phyloP scores from a whole-genome alignment of 805 yeast genomes.

The Starmerella bacillaris region DNA sequence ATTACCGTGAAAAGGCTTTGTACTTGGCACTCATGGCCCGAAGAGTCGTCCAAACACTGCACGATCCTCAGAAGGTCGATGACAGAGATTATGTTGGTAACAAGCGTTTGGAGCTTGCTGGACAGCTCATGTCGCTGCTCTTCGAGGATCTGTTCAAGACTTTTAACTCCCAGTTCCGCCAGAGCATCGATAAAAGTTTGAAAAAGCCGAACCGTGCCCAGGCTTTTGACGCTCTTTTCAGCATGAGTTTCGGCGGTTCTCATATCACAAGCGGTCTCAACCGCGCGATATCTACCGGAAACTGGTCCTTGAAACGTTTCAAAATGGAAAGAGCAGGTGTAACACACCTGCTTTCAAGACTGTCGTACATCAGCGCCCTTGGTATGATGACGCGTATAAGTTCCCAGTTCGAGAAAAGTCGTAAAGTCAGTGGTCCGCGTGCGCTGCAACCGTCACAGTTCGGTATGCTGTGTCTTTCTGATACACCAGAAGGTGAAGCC shows the following conservation, averaged over 20 bases:
- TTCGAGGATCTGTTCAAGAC: constrained; percentile 96
- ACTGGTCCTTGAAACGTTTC: constrained; percentile 96
- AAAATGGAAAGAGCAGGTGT: constrained; percentile 99
- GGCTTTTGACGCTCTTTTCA: constrained; percentile 82
- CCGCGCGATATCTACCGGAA: constrained; percentile 95
- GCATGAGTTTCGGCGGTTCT: constrained; percentile 78
- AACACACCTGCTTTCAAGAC: constrained; percentile 81
- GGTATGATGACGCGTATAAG: constrained; percentile 99
- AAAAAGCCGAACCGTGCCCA: constrained; percentile 88
- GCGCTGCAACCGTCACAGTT: constrained; percentile 97
- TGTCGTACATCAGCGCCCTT: constrained; percentile 82
- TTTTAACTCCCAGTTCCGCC: constrained; percentile 85
- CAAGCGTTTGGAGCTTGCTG: constrained; percentile 90
- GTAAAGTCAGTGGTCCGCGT: constrained; percentile 97
- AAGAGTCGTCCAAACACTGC: constrained; percentile 87
- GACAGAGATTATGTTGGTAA: constrained; percentile 98
- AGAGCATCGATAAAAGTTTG: constrained; percentile 79
- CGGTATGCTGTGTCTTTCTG: constrained; percentile 97
- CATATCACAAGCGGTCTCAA: constrained; percentile 87
- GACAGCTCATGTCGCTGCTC: constrained; percentile 83
- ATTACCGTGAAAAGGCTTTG: constrained; percentile 83
- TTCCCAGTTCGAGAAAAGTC: constrained; percentile 94
- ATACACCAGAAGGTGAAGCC: constrained; percentile 99
- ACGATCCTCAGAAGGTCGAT: constrained; percentile 87
- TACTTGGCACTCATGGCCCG: constrained; percentile 94